phyloP scores from a whole-genome alignment of 345 rosid species.

The Populus ilicifolia region DNA sequence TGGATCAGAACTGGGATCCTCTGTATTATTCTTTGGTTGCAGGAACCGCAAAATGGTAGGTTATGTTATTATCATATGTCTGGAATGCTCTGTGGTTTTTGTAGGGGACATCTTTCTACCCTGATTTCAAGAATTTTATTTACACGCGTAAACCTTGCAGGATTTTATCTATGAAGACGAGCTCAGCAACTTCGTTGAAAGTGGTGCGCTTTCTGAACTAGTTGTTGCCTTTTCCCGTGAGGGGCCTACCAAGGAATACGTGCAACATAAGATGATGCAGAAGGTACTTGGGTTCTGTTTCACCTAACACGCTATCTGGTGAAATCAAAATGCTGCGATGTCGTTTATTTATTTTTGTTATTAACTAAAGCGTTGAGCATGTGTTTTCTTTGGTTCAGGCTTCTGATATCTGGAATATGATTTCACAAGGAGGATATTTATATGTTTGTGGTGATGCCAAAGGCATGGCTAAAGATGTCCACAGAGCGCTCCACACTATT shows the following conservation, averaged over 20 bases:
- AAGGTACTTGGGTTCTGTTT: slow-evolving; percentile 42
- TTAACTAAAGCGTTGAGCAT: background rate
- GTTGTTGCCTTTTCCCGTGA: slow-evolving; percentile 92
- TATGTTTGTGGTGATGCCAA: slow-evolving; percentile 99
- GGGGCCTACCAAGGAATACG: slow-evolving; percentile 91
- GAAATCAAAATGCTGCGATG: background rate
- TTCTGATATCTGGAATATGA: slow-evolving; percentile 68
- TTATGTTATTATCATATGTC: slow-evolving; percentile 6
- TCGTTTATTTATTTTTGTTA: background rate
- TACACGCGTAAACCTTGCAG: slow-evolving; percentile 30
- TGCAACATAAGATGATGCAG: slow-evolving; percentile 83
- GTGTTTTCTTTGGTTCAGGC: slow-evolving; percentile 44
- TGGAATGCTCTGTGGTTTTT: slow-evolving; percentile 1
- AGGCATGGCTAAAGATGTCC: slow-evolving; percentile 98
- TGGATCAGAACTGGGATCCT: slow-evolving; percentile 75
- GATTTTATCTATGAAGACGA: slow-evolving; percentile 92
- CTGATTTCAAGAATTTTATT: background rate
- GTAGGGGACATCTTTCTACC: background rate
- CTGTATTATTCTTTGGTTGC: slow-evolving; percentile 88
- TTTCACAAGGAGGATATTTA: slow-evolving; percentile 68
- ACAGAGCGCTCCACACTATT: slow-evolving; percentile 79
- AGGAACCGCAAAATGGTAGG: slow-evolving; percentile 77
- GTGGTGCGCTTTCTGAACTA: slow-evolving; percentile 76
- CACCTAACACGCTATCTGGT: slow-evolving; percentile 7
- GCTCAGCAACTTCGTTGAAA: slow-evolving; percentile 60